Base-by-base conservation (phyloP, 2,329 filamentous ascomycete genomes). In the Beauveria sp. region DNA sequence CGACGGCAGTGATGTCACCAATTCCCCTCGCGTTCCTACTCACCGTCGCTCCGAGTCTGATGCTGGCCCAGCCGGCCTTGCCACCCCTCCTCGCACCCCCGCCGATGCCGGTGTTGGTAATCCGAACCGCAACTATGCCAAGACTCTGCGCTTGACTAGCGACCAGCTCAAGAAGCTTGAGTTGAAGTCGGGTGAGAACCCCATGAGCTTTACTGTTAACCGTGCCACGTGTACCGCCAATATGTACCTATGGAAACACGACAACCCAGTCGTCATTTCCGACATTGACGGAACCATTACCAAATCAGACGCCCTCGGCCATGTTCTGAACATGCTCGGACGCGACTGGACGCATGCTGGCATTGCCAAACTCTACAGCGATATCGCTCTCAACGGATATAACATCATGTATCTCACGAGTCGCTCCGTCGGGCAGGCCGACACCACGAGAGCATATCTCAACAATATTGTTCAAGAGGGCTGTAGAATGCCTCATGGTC, bases 241-340 rank as follows among this genome's bases (percentile, higher is more conserved):
- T 68, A 96, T 99, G 87, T 99, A 92, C 73, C 84, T 96, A 64
- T 99, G 95, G 96, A 88, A 86, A 66, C 86, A 93, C 70, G 89
- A 96, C 69, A 89, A 89, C 0, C 96, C 95, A 0, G 93, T 99
- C 61, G 93, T 99, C 53, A 97, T 99, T 65, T 98, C 93, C 1
- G 95, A 99, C 74, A 98, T 99, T 69, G 95, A 99, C 74, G 95
- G 95, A 57, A 99, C 95, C 24, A 99, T 99, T 69, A 99, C 95
- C 63, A 99, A 99, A 77, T 96, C 93, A 3, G 93, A 97, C 76
- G 93, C 92, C 18, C 79, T 96, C 16, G 95, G 95, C 16, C 95
- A 99, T 70, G 91, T 99, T 49, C 77, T 98, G 60, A 98, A 93
- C 78, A 95, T 95, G 86, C 93, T 99, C 66, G 95, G 95, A 48